phyloP scores from a whole-genome alignment of 2,329 filamentous ascomycete genomes.

The Pestalotiopsis sp. region DNA sequence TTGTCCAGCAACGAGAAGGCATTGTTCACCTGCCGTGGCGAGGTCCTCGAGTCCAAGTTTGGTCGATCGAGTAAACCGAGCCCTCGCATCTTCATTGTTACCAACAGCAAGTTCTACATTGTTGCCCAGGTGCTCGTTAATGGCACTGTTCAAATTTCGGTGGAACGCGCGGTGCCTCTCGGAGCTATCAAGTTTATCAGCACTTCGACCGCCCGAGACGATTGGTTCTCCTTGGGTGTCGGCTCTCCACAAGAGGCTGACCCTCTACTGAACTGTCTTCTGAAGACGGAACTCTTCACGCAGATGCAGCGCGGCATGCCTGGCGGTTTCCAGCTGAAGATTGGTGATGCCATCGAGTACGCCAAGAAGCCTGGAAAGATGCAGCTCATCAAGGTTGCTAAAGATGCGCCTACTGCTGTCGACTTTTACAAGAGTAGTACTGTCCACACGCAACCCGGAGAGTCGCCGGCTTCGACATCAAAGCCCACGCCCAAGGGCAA shows the following conservation, averaged over 20 bases:
- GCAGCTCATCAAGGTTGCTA: slow-evolving; percentile 84
- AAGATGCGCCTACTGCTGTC: slow-evolving; percentile 75
- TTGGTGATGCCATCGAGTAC: slow-evolving; percentile 86
- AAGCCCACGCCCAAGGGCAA: slow-evolving; percentile 86
- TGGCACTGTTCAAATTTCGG: slow-evolving; percentile 76
- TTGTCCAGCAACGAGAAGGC: slow-evolving; percentile 73
- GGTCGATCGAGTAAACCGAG: slow-evolving; percentile 94
- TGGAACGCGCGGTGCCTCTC: slow-evolving; percentile 81
- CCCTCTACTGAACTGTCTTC: slow-evolving; percentile 87
- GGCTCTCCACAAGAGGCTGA: slow-evolving; percentile 92
- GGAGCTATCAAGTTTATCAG: slow-evolving; percentile 89
- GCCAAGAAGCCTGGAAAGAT: slow-evolving; percentile 97
- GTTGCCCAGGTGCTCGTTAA: slow-evolving; percentile 84
- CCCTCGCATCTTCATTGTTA: slow-evolving; percentile 82
- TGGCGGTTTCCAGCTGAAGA: slow-evolving; percentile 79
- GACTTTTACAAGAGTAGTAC: slow-evolving; percentile 94
- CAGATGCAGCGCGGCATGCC: slow-evolving; percentile 82
- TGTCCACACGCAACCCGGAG: slow-evolving; percentile 83
- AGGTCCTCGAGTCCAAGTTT: slow-evolving; percentile 91
- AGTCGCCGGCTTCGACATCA: slow-evolving; percentile 81
- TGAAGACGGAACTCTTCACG: slow-evolving; percentile 97
- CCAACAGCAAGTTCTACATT: slow-evolving; percentile 84
- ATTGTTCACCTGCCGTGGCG: slow-evolving; percentile 88
- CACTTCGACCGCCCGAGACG: slow-evolving; percentile 80
- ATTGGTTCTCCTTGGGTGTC: slow-evolving; percentile 94